Base-by-base conservation (phyloP, 805 yeast species). In the Yarrowia osloensis region DNA sequence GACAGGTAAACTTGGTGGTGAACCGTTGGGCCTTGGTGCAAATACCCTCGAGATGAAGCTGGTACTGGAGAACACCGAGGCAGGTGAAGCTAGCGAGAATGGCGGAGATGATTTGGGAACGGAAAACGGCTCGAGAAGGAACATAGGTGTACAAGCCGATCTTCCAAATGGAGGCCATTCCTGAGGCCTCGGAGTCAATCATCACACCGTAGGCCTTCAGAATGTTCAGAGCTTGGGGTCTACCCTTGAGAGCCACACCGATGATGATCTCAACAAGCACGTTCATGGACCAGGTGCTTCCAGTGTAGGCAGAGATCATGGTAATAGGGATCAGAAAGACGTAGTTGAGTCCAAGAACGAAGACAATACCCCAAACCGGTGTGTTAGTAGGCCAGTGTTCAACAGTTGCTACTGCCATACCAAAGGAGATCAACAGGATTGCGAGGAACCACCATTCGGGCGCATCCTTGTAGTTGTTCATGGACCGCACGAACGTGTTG, bases 191-290 rank as follows among this genome's bases (percentile, higher is more conserved):
- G 29, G 83, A 82, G 72, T 85, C 88, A 69, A 86, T 70, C 80
- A 68, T 70, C 39, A 65, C 67, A 35, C 72, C 72, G 61, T 80
- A 75, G 77, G 69, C 88, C 85, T 73, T 82, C 67, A 85, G 72
- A 17, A 82, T 77, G 79, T 82, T 83, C 59, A 84, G 75, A 2
- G 88, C 87, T 47, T 78, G 73, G 26, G 86, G 86, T 78, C 80
- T 79, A 1, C 87, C 90, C 7, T 90, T 90, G n/a, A 85, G 78
- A 49, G 87, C 82, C 72, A 85, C 86, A 1, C 91, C 91, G 50
- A 85, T 83, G 63, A 88, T 80, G 67, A 88, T 77, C 71, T 88
- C 90, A 2, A 85, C 84, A 67, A 88, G 76, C 1, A 87, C 89
- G 72, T 85, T 85, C 70, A 87, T 77, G 19, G 87, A 86, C 69